Conservation (phyloP, 495 filamentous ascomycete species). For the Xylaria venustula region DNA sequence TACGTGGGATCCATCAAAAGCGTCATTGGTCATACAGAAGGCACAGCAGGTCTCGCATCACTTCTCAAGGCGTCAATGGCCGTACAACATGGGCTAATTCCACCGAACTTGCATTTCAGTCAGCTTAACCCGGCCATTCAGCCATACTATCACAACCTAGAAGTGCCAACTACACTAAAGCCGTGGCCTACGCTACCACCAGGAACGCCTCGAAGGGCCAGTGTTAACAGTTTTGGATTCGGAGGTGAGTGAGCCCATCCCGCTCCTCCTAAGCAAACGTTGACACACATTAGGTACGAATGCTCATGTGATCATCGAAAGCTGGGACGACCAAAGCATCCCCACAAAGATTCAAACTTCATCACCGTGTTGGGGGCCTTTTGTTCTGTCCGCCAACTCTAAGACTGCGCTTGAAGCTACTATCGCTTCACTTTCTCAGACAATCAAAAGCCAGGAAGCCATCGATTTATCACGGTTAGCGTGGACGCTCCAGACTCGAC, state of each 20-base stretch:
- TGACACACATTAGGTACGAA: neutral
- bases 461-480: neutral
- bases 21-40: conserved; percentile 56
- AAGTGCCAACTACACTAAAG: conserved; percentile 20
- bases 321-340: neutral
- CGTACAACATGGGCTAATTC: conserved; percentile 51
- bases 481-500: neutral
- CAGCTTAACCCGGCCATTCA: conserved; percentile 48
- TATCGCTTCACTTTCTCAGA: neutral
- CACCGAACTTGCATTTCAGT: conserved; percentile 57
- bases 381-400: neutral
- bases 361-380: neutral
- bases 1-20: conserved; percentile 59
- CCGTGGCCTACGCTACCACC: neutral
- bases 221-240: conserved; percentile 63
- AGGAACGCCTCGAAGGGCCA: conserved; percentile 37
- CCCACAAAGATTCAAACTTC: neutral
- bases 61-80: conserved; percentile 57
- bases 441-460: neutral
- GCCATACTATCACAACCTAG: conserved; percentile 38
- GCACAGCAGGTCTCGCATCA: conserved; percentile 51
- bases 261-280: neutral
- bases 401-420: neutral
- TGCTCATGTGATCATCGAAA: neutral
- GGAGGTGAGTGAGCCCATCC: conserved; percentile 51